phyloP scores from a whole-genome alignment of 2,329 filamentous ascomycete species.

The Epichloe elymi region DNA sequence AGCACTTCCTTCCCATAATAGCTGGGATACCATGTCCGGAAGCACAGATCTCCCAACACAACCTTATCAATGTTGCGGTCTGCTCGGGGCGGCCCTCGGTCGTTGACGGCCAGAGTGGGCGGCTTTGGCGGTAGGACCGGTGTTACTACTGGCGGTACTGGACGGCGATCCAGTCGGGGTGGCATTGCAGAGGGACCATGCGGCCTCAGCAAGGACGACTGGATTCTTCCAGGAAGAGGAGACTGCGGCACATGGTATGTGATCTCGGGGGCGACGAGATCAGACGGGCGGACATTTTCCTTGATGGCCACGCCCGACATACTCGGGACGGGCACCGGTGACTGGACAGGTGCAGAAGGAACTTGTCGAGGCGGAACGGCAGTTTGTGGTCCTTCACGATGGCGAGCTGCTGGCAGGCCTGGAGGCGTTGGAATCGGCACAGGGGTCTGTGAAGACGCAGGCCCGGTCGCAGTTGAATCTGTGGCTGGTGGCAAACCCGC shows the following conservation, averaged over 20 bases:
- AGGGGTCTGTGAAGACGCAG: slow-evolving; percentile 9
- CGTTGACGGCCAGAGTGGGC: slow-evolving; percentile 12
- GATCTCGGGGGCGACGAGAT: slow-evolving; percentile 27
- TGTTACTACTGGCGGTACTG: slow-evolving; percentile 16
- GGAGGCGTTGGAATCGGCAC: slow-evolving; percentile 8
- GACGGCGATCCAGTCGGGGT: slow-evolving; percentile 16
- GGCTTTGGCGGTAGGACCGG: slow-evolving; percentile 24
- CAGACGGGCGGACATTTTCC: slow-evolving; percentile 18
- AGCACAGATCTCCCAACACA: slow-evolving; percentile 69
- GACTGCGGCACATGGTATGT: slow-evolving; percentile 26
- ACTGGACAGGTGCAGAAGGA: slow-evolving; percentile 2
- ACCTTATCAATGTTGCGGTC: slow-evolving; percentile 79
- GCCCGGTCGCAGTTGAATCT: slow-evolving; percentile 4
- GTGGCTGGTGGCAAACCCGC: slow-evolving; percentile 1
- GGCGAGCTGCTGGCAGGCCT: slow-evolving; percentile 13
- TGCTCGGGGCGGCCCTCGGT: slow-evolving; percentile 25
- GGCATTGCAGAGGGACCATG: slow-evolving; percentile 21
- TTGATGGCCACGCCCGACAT: slow-evolving; percentile 7
- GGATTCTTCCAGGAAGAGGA: slow-evolving; percentile 12
- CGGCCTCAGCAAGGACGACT: slow-evolving; percentile 20
- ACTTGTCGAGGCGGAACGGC: background rate
- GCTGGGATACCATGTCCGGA: slow-evolving; percentile 86
- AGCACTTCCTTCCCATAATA: slow-evolving; percentile 68
- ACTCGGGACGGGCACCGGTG: slow-evolving; percentile 2
- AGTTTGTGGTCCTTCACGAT: slow-evolving; percentile 8